Evolutionary conservation across 1,284 basidiomycete species (phyloP), one percentile per base, ranked within the genome.

Genomic region (Thecaphora thlaspeos): DNA sequence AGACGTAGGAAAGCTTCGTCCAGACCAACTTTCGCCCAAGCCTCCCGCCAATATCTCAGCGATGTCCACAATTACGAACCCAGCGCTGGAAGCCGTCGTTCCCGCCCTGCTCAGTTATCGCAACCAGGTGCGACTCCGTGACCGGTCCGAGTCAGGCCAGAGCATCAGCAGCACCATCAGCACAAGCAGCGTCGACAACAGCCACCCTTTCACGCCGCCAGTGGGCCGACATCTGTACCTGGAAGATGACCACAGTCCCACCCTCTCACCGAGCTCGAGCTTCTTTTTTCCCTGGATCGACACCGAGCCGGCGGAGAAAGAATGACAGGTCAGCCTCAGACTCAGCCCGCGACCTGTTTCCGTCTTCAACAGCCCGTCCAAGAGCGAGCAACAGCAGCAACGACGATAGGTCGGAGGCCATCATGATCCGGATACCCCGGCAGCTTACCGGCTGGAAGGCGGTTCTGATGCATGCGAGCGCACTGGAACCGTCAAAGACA

Each of bases 361-460:
- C 4, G 32, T 34, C 32, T 34, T 34, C 15, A 14, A 11, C 17
- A 4, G 10, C 7, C 32, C 32, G 15, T 34, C 9, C 32, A 11
- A 34, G 32, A 28, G 26, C 26, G 32, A 34, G 11, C 15, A 34
- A 34, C 15, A 11, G 32, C 7, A 34, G 32, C 32, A n/a, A n/a
- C n/a, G n/a, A n/a, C n/a, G n/a, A n/a, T n/a, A n/a, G 46, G 3
- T 30, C 28, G 10, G 39, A 46, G 3, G n/a, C n/a, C n/a, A 41
- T 51, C 19, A 38, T 23, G 2, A 43, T 55, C 5, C 49, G 61
- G 8, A 46, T 55, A 2, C 61, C 61, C 15, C 53, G 57, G 18
- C 57, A 64, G 26, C 15, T 64, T 19, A 45, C 52, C 26, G 61
- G 61, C 2, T 64, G 61, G 61, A 64, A 64, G 40, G 61, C 61